Conservation (phyloP, 2,329 filamentous ascomycete species). For the Canariomyces notabilis region DNA sequence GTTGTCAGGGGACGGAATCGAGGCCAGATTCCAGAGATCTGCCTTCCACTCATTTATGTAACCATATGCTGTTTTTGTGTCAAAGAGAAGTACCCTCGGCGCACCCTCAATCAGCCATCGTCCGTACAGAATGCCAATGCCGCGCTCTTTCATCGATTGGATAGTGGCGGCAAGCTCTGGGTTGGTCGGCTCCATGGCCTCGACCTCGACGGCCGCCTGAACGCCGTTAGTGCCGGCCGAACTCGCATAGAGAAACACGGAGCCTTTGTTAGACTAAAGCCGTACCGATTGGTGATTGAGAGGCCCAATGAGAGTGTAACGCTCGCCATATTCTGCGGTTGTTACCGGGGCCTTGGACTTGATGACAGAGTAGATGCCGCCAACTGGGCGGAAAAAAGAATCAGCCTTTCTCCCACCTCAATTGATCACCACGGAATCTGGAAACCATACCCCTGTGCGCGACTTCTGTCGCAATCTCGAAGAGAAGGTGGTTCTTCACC, state of each 20-base stretch:
- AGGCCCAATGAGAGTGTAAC: slow-evolving; percentile 92
- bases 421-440: neutral
- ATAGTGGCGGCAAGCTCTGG: slow-evolving; percentile 78
- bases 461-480: slow-evolving; percentile 95
- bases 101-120: slow-evolving; percentile 97
- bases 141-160: slow-evolving; percentile 85
- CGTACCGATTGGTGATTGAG: slow-evolving; percentile 85
- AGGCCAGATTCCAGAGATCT: slow-evolving; percentile 87
- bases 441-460: slow-evolving; percentile 81
- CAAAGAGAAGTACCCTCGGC: slow-evolving; percentile 86
- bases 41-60: slow-evolving; percentile 96
- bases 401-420: slow-evolving; percentile 20
- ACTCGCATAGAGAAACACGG: neutral
- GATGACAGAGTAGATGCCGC: slow-evolving; percentile 97
- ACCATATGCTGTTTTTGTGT: slow-evolving; percentile 87
- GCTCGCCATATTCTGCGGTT: slow-evolving; percentile 95
- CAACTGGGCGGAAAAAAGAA: slow-evolving; percentile 56
- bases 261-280: slow-evolving; percentile 9
- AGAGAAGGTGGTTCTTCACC: slow-evolving; percentile 92
- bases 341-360: slow-evolving; percentile 98
- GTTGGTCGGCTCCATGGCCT: slow-evolving; percentile 80
- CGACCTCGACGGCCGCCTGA: slow-evolving; percentile 94
- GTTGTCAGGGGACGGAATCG: slow-evolving; percentile 86
- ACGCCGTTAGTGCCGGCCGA: slow-evolving; percentile 23
- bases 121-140: slow-evolving; percentile 85